Base-by-base conservation (phyloP, 805 yeast genomes). In the Teunomyces panamensis region DNA sequence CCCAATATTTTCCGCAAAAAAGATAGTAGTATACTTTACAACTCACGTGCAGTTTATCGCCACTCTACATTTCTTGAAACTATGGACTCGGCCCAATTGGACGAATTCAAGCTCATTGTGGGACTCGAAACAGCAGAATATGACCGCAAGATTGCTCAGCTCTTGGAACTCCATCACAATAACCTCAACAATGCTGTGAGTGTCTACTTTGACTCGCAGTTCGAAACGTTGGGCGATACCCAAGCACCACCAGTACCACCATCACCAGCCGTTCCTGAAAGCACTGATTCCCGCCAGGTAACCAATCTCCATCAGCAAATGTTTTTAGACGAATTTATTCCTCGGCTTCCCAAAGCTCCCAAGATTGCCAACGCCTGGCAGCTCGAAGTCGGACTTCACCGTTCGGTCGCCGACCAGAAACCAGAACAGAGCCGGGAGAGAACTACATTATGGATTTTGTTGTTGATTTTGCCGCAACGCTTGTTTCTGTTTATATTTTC, bases 171-270 rank as follows among this genome's bases (percentile, higher is more conserved):
- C 42, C 75, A 81, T 54, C 75, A 80, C 43, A 83, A 83, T 83
- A 76, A 83, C 56, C 58, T 85, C 43, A 87, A 84, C 55, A 69
- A 75, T 37, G 81, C 89, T 1, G 63, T 84, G 29, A 76, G 84
- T 3, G 73, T 80, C 44, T 85, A 74, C 59, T 83, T 83, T 58
- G 91, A 85, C 55, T 47, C 56, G 4, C 73, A 74, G n/a, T 67
- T 72, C 47, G 68, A 63, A 1, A 46, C 58, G 7, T 36, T 59
- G n/a, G 55, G 56, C 10, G 45, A 37, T 27, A 28, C 30, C 5
- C 52, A 43, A 29, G 48, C 48, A n/a, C 37, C 49, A 4, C 39
- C 47, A 11, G 10, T 5, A 7, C 17, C 32, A 29, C 13, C 32
- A 4, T 2, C 43, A 1, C 8, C 34, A 28, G 5, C n/a, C 9